phyloP scores from a whole-genome alignment of 1,284 basidiomycete species.

The Boletus smithii region DNA sequence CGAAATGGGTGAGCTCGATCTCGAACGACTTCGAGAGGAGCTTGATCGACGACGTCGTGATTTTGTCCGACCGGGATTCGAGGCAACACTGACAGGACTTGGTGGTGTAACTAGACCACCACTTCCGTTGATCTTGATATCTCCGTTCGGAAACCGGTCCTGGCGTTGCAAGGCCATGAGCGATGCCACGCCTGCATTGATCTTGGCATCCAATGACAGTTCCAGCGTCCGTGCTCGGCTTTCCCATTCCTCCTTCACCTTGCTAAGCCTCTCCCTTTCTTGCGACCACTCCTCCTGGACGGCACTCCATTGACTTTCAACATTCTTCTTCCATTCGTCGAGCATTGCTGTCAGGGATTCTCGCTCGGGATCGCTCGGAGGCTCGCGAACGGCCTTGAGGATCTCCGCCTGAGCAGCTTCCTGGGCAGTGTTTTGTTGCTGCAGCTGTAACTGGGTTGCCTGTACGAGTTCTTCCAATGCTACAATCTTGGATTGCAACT shows the following conservation, averaged over 20 bases:
- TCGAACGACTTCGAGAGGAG: constrained; percentile 29
- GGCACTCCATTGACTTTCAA: constrained; percentile 74
- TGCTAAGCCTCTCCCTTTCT: constrained; percentile 74
- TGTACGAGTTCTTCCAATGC: constrained; percentile 57
- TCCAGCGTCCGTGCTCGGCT: constrained; percentile 41
- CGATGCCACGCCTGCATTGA: constrained; percentile 47
- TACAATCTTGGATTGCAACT: constrained; percentile 68
- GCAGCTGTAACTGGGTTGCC: constrained; percentile 38
- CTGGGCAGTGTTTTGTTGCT: constrained; percentile 41
- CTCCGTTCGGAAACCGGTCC: constrained; percentile 35
- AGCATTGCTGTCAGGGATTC: constrained; percentile 54
- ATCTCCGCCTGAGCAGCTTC: constrained; percentile 42
- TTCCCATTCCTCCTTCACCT: constrained; percentile 86
- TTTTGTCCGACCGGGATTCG: constrained; percentile 48
- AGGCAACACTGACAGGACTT: constrained; percentile 64
- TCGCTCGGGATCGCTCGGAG: constrained; percentile 33
- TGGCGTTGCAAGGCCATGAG: constrained; percentile 39
- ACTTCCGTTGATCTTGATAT: constrained; percentile 37
- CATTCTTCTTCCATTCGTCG: constrained; percentile 62
- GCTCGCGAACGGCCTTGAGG: constrained; percentile 37
- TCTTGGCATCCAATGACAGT: constrained; percentile 40
- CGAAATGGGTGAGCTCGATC: constrained; percentile 34
- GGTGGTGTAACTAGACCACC: constrained; percentile 67
- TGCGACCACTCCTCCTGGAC: constrained; percentile 74
- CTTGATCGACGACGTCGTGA: constrained; percentile 35